Evolutionary conservation across 2,329 filamentous ascomycete genomes (phyloP).

Genomic region (Aspergillus neoniger): DNA sequence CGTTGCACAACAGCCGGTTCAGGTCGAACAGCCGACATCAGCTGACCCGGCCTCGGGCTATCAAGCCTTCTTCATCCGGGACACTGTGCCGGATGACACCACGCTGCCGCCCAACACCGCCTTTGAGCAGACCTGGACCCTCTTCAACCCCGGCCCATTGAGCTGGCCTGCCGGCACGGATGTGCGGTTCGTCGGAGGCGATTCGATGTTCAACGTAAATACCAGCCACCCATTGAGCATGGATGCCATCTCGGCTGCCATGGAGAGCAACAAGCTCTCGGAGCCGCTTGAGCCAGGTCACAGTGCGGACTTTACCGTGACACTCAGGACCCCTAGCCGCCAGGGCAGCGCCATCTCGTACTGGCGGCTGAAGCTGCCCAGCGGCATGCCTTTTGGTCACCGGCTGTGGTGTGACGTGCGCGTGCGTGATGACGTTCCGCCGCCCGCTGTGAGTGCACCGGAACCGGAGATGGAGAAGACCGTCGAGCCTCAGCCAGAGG

Average conservation of each 20-base stretch:
- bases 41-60: constrained; percentile 20
- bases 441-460: constrained; percentile 15
- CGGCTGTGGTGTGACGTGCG: constrained; percentile 92
- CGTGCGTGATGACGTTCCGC: constrained; percentile 49
- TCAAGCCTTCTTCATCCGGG: constrained; percentile 72
- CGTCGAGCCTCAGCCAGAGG: constrained; percentile 36
- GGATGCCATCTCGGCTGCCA: constrained; percentile 73
- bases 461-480: constrained; percentile 19
- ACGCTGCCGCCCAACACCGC: constrained; percentile 67
- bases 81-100: constrained; percentile 78
- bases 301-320: constrained; percentile 76
- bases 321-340: constrained; percentile 76
- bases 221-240: constrained; percentile 76
- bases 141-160: constrained; percentile 77
- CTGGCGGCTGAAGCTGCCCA: constrained; percentile 85
- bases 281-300: constrained; percentile 71
- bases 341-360: constrained; percentile 85
- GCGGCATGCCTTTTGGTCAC: constrained; percentile 84
- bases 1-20: constrained; percentile 31
- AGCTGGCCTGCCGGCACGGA: constrained; percentile 88
- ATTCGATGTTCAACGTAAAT: constrained; percentile 94
- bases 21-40: constrained; percentile 38
- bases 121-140: constrained; percentile 89
- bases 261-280: constrained; percentile 77
- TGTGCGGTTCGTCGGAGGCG: constrained; percentile 88